Evolutionary conservation across 169 alveolate genomes (phyloP), one percentile per base, ranked within the genome.

Genomic region (Plasmodium vivax): DNA sequence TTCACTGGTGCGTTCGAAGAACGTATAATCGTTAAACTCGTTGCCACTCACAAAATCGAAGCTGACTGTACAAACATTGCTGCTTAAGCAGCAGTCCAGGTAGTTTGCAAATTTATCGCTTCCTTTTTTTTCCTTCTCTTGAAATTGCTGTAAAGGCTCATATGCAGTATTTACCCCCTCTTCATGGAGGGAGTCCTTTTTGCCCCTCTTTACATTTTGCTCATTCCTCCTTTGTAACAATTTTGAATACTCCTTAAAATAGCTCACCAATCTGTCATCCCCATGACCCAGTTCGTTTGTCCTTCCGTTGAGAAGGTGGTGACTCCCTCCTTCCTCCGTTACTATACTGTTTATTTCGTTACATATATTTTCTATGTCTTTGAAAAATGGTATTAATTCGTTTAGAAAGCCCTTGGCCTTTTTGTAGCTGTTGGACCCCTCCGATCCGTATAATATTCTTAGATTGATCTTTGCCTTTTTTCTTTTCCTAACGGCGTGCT

Each of bases 371-470:
- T 38, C 38, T 38, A 90, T 81, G 47, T 90, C 58, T 8, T 38
- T 34, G 51, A 90, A 90, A 79, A 62, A 90, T n/a, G 38, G 43
- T 80, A 90, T 80, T 62, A 90, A 80, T 62, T 90, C 94, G 32
- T 79, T 90, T 62, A 90, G 72, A 54, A 90, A 79, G 2, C 47
- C 84, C 51, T 80, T 79, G 10, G 90, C 94, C 3, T n/a, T 36
- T n/a, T 54, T 45, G 51, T 80, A 90, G 7, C 82, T 90, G 51
- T 32, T 80, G 45, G 43, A 23, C 51, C 83, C 54, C 12, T 81
- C 94, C 12, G 94, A 90, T 19, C 94, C 94, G 36, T 90, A 90
- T 3, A 90, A 74, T 32, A 90, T 12, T 19, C 47, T 80, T 16
- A 90, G 4, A 47, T 58, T 90, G 72, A 90, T 80, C 34, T 90